A percentile compares a stretch with the other conserved stretches of the same genome.
phyloP scores from a whole-genome alignment of 1,284 basidiomycete species.

The Irpex rosettiformis region DNA sequence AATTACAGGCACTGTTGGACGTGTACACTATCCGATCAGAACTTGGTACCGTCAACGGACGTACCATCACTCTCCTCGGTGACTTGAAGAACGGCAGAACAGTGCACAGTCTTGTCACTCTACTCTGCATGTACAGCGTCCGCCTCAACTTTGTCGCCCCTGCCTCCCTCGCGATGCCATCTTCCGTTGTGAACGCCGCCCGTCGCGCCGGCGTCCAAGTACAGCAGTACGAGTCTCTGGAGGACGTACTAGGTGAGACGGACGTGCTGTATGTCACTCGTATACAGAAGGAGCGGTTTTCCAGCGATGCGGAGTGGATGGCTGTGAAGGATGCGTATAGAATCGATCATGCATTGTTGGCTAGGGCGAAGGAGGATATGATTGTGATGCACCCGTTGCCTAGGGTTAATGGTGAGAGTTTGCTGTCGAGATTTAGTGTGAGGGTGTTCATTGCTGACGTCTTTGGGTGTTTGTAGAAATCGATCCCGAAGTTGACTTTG shows the following conservation, averaged over 20 bases:
- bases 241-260: constrained; percentile 89
- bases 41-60: constrained; percentile 96
- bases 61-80: constrained; percentile 92
- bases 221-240: constrained; percentile 79
- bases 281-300: constrained; percentile 95
- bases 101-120: constrained; percentile 92
- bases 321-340: constrained; percentile 92
- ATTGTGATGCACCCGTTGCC: constrained; percentile 99
- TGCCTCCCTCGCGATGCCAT: constrained; percentile 88
- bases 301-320: constrained; percentile 80
- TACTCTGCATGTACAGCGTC: constrained; percentile 91
- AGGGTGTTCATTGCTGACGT: neutral
- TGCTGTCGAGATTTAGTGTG: no score
- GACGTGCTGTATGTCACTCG: constrained; percentile 98
- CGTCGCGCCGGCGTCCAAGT: constrained; percentile 82
- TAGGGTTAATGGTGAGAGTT: constrained; percentile 79
- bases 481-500: constrained; percentile 97
- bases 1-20: constrained; percentile 77
- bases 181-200: constrained; percentile 79
- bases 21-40: constrained; percentile 98
- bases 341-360: constrained; percentile 90
- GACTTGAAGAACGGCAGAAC: constrained; percentile 99
- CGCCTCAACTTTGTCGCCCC: constrained; percentile 97
- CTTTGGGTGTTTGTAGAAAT: constrained; percentile 61
- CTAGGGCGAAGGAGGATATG: constrained; percentile 92